Percentiles rank a stretch among this genome's conserved stretches.
Conservation (phyloP, 1,284 basidiomycete species). For the Moniliophthora roreri region DNA sequence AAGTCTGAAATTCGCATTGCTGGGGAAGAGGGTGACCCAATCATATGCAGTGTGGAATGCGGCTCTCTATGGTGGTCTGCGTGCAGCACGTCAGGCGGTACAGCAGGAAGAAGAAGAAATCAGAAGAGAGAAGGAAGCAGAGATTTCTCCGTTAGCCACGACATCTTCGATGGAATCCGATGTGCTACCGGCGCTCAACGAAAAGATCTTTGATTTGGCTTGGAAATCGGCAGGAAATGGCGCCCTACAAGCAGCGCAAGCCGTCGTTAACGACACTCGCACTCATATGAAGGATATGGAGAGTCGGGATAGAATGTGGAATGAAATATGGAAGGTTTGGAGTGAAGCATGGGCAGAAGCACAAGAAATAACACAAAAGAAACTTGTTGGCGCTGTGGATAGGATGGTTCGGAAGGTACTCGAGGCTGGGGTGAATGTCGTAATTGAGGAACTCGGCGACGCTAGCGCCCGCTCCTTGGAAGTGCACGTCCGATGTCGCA, state of each 20-base stretch:
- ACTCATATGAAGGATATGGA: background rate
- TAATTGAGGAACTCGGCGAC: background rate
- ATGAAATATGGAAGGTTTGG: conserved; percentile 3
- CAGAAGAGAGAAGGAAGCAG: no score
- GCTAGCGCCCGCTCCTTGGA: background rate
- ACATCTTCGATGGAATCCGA: no score
- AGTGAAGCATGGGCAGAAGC: background rate
- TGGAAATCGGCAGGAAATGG: background rate
- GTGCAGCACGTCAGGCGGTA: no score
- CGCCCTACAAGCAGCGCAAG: background rate
- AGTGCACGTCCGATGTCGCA: background rate
- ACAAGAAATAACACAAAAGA: background rate
- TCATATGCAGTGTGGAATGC: no score
- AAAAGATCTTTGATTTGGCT: conserved; percentile 4
- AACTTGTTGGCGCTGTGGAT: background rate
- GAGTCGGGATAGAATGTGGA: conserved; percentile 1
- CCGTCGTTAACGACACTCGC: background rate
- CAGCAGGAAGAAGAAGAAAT: no score
- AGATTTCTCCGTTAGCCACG: no score
- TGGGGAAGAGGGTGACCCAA: no score
- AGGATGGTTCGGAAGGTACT: background rate
- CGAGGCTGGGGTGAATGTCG: background rate
- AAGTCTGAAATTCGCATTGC: no score
- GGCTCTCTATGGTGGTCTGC: no score
- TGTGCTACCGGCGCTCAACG: background rate